Evolutionary conservation across 2,329 filamentous ascomycete genomes (phyloP).

Genomic region (Trichoderma sp.): DNA sequence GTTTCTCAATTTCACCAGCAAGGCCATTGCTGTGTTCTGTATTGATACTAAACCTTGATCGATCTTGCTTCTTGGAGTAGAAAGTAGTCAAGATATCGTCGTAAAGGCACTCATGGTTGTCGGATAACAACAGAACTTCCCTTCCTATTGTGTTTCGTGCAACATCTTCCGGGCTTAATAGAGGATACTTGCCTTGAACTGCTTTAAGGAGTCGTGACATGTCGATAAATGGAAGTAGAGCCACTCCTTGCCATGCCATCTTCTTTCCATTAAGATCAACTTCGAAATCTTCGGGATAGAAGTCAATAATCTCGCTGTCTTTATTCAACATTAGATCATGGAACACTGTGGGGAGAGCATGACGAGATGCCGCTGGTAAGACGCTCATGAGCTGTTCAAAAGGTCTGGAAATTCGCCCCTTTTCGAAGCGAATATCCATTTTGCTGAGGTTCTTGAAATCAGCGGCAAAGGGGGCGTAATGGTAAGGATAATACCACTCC

Average conservation of each 20-base stretch:
- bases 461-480: constrained; percentile 95
- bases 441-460: constrained; percentile 85
- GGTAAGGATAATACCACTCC: constrained; percentile 99
- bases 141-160: constrained; percentile 77
- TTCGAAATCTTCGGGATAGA: constrained; percentile 93
- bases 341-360: constrained; percentile 86
- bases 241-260: constrained; percentile 96
- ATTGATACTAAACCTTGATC: constrained; percentile 69
- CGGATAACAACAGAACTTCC: constrained; percentile 82
- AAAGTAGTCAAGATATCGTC: constrained; percentile 81
- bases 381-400: constrained; percentile 99
- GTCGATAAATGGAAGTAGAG: constrained; percentile 92
- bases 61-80: constrained; percentile 84
- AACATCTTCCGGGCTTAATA: constrained; percentile 74
- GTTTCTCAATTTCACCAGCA: constrained; percentile 77
- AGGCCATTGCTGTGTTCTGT: constrained; percentile 75
- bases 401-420: constrained; percentile 81
- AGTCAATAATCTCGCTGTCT: constrained; percentile 92
- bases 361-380: constrained; percentile 86
- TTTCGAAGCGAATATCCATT: constrained; percentile 78
- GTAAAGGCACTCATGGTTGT: constrained; percentile 76
- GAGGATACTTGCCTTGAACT: constrained; percentile 79
- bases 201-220: constrained; percentile 81
- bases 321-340: constrained; percentile 86
- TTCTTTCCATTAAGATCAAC: constrained; percentile 98